These are phyloP conservation scores for Cladosporium sp. DNA, from an alignment of 2,329 filamentous ascomycete genomes.

Conservation along the genomic window DNA sequence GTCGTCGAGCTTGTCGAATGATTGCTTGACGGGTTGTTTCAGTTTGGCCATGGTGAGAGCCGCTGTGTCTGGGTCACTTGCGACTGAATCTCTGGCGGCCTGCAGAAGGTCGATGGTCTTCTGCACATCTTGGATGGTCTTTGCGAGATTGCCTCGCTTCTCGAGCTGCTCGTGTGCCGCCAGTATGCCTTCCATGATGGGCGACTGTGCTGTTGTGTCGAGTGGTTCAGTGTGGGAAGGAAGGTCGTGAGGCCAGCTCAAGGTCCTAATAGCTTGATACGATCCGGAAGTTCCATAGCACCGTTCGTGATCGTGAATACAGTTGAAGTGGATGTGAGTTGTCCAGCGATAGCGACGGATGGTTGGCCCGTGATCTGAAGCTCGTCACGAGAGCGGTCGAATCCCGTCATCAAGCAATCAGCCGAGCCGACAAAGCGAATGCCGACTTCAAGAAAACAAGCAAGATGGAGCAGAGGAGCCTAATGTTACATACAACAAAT, in stretches of 20 bases:
- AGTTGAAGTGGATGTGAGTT: neutral
- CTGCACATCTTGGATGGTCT: conserved; percentile 78
- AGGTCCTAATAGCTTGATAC: neutral
- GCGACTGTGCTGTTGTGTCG: neutral
- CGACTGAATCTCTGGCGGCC: conserved; percentile 72
- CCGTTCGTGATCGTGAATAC: neutral
- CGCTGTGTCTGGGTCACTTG: conserved; percentile 69
- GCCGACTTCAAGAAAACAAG: neutral
- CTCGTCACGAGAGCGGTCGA: conserved; percentile 2
- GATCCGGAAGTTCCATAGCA: neutral
- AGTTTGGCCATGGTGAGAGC: conserved; percentile 77
- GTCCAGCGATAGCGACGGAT: conserved; percentile 3
- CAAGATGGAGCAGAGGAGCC: neutral
- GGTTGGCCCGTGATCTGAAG: neutral
- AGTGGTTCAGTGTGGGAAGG: neutral
- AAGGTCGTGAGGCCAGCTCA: conserved; percentile 16
- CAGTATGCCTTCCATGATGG: conserved; percentile 65
- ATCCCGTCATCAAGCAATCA: neutral
- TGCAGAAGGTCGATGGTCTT: conserved; percentile 76
- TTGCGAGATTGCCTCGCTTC: conserved; percentile 67
- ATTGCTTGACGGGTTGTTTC: conserved; percentile 80
- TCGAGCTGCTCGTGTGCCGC: conserved; percentile 74
- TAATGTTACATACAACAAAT: neutral
- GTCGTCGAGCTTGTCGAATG: conserved; percentile 77
- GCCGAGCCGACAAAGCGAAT: conserved; percentile 5